phyloP scores from a whole-genome alignment of 352 stramenopile genomes.

The Globisporangium iwayamae region DNA sequence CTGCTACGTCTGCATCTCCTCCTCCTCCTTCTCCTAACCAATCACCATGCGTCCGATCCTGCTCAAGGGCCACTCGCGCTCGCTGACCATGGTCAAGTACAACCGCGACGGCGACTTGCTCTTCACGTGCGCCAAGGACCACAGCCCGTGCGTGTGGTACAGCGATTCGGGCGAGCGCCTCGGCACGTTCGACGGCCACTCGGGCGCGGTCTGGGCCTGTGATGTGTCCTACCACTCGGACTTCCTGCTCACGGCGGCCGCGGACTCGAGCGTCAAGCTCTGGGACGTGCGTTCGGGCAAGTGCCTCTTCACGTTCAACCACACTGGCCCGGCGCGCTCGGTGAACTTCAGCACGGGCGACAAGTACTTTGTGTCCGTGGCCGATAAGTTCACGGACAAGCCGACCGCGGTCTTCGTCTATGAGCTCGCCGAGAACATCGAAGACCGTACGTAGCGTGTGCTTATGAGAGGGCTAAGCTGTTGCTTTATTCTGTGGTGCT shows the following conservation, averaged over 20 bases:
- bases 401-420: slow-evolving; percentile 80
- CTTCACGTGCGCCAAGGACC: slow-evolving; percentile 96
- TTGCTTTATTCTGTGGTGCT: too few species aligned
- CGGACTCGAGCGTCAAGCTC: slow-evolving; percentile 91
- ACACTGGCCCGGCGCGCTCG: slow-evolving; percentile 76
- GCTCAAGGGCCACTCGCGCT: slow-evolving; percentile 98
- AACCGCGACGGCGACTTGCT: slow-evolving; percentile 98
- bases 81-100: slow-evolving; percentile 99
- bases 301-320: slow-evolving; percentile 82
- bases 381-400: slow-evolving; percentile 82
- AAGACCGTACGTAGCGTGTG: slow-evolving; percentile 44
- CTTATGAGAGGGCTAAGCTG: too few species aligned
- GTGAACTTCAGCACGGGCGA: slow-evolving; percentile 88
- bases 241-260: slow-evolving; percentile 93
- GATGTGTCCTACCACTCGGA: slow-evolving; percentile 93
- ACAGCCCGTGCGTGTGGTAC: slow-evolving; percentile 96
- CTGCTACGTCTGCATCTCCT: neutral
- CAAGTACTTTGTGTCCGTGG: slow-evolving; percentile 80
- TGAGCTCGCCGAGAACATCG: slow-evolving; percentile 62
- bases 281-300: slow-evolving; percentile 91
- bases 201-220: slow-evolving; percentile 96
- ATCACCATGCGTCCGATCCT: slow-evolving; percentile 93
- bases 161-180: slow-evolving; percentile 94
- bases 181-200: slow-evolving; percentile 96
- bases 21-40: neutral